Evolutionary conservation across 352 stramenopile genomes (phyloP), one percentile per base, ranked within the genome.

Genomic region (Thraustotheca clavata): DNA sequence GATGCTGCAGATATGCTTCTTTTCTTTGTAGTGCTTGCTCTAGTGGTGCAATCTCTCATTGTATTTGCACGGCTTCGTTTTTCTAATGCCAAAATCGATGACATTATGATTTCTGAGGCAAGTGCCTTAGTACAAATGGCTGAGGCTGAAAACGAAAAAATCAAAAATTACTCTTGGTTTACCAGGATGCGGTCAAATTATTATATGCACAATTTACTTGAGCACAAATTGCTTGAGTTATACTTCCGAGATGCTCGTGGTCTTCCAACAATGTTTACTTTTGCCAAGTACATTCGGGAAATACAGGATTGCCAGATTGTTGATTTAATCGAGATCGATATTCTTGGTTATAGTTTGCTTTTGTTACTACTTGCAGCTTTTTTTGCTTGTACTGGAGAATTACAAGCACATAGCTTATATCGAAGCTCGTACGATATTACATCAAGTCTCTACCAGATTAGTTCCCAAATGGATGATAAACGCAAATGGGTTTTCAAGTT

Each of bases 271-370:
- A 34, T 60, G 18, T 60, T 60, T 20, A 31, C 5, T 38, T 60
- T 60, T 34, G 50, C 50, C 2, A 60, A 60, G 50, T 60, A 60
- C 50, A 14, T 46, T 18, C 50, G 50, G 34, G 50, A n/a, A 16
- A 11, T 60, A 9, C 50, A 60, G n/a, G 50, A 60, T 26, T 18
- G 26, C 12, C 24, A 60, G 33, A 60, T 60, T 22, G 29, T 60
- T 38, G 24, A 60, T 0, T 22, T 60, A 18, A 20, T 49, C 50
- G 50, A 60, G 33, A 49, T 60, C 32, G 50, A 60, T 9, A n/a
- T 49, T 11, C 29, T 38, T 18, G 48, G 34, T 24, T 60, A 38
- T 34, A 5, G 43, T 32, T n/a, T 60, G n/a, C 50, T 60, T 38
- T 11, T 60, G 12, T 34, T 34, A 38, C 20, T 60, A 18, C 48